Evolutionary conservation across 1,284 basidiomycete genomes (phyloP).

Genomic region (Microbotryomycetes sp.): DNA sequence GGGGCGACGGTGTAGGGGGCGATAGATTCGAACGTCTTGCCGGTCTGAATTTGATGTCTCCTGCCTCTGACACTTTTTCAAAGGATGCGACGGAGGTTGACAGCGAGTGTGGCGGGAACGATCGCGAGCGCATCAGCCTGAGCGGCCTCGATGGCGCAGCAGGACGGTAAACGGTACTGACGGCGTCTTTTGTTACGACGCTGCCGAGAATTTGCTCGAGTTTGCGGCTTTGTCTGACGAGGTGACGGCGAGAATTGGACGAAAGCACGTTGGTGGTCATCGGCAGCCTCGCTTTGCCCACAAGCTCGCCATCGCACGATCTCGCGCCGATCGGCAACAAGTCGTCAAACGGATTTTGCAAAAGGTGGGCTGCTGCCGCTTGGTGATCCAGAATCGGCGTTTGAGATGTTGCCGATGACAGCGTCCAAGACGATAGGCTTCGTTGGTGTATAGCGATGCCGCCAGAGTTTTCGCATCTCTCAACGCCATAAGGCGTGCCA

Average conservation of each 20-base stretch:
- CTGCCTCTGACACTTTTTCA: background rate
- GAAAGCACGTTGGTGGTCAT: slow-evolving; percentile 9
- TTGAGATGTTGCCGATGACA: background rate
- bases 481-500: background rate
- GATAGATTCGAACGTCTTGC: background rate
- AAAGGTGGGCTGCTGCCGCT: background rate
- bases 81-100: background rate
- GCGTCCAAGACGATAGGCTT: slow-evolving; percentile 1
- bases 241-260: slow-evolving; percentile 1
- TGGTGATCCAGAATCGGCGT: background rate
- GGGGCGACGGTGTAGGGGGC: background rate
- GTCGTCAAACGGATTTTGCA: background rate
- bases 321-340: background rate
- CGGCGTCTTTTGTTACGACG: slow-evolving; percentile 8
- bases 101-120: background rate
- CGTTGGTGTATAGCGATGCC: slow-evolving; percentile 2
- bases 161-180: background rate
- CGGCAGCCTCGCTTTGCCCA: background rate
- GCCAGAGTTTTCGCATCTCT: too few relatives aligned
- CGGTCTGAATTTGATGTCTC: background rate
- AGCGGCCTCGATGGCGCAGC: background rate
- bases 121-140: background rate
- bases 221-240: slow-evolving; percentile 17
- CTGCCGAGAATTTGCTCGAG: slow-evolving; percentile 21
- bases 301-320: background rate